phyloP scores from a whole-genome alignment of 164 flowering plant genomes.

The Piper betle region DNA sequence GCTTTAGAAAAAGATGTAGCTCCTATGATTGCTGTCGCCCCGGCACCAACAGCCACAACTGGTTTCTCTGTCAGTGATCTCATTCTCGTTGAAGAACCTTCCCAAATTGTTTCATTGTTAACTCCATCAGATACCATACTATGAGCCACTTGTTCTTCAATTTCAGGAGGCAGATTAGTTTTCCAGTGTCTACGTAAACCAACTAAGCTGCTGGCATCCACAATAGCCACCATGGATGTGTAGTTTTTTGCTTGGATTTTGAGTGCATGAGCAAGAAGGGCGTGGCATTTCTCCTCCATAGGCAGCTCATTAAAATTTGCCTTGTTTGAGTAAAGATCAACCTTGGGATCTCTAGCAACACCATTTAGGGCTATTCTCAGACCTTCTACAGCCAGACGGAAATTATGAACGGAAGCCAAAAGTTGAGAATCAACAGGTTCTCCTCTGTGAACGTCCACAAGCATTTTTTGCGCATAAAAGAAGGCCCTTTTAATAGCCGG shows the following conservation, averaged over 20 bases:
- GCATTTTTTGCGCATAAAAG: constrained; percentile 62
- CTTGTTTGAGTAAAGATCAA: constrained; percentile 7
- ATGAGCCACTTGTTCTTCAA: constrained; percentile 37
- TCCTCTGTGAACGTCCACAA: constrained; percentile 56
- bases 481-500: constrained; percentile 62
- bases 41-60: constrained; percentile 87
- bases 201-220: constrained; percentile 63
- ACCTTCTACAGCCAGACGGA: constrained; percentile 76
- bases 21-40: constrained; percentile 76
- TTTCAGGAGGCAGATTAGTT: constrained; percentile 54
- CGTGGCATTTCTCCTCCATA: constrained; percentile 55
- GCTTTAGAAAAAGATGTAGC: constrained; percentile 70
- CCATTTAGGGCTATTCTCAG: constrained; percentile 56
- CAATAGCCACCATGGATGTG: constrained; percentile 64
- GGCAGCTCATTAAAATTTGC: constrained; percentile 44
- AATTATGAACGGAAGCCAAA: constrained; percentile 53
- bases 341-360: constrained; percentile 41
- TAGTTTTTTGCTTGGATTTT: constrained; percentile 49
- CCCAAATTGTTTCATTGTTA: constrained; percentile 10
- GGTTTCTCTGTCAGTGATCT: constrained; percentile 39
- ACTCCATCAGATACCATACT: constrained; percentile 25
- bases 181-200: constrained; percentile 83
- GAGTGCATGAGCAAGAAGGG: constrained; percentile 63
- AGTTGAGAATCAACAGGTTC: constrained; percentile 34
- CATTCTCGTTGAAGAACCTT: constrained; percentile 14